Base-by-base conservation (phyloP, 140 eudicot species). In the Flaveria floridana region DNA sequence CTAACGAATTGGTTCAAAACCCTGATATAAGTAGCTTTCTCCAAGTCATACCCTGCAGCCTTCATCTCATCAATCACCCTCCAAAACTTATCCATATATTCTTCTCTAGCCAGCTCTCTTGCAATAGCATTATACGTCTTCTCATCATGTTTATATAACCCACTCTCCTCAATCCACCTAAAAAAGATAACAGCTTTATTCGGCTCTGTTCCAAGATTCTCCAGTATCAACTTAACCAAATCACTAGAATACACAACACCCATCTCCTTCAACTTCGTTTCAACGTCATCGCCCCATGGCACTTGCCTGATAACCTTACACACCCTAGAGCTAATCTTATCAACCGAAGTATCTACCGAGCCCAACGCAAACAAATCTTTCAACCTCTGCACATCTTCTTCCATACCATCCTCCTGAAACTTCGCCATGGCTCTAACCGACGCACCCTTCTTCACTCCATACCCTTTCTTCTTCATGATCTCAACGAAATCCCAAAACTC, bases 151-250 rank as follows among this genome's bases (percentile, higher is more conserved):
- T 86, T 86, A 80, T 81, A 82, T 25, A 84, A 61, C 2, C 86
- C 87, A 57, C 87, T 85, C 82, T 92, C 98, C 65, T 84, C 84
- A 53, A 92, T 59, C 98, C 96, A 92, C 84, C 95, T 86, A 48
- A 92, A 92, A 62, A 89, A 84, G 2, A 92, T 86, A 71, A 89
- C 76, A 3, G 87, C 95, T 70, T 87, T 89, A 71, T 83, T 89
- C 15, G 84, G 83, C 37, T 87, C 96, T 4, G 51, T 16, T 64
- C 69, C 90, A 70, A 92, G 85, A 63, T 72, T 86, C 30, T 82
- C 88, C 58, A 92, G 18, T 25, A 87, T 85, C 67, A 42, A 47
- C 26, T 53, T 70, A 79, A 92, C 86, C 82, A 89, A 62, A 42
- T 86, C 88, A 65, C 86, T 58, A 0, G 92, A 74, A 68, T 68